Conservation (phyloP, 192 early-diverging fungal species). For the Umbelopsis ramanniana region DNA sequence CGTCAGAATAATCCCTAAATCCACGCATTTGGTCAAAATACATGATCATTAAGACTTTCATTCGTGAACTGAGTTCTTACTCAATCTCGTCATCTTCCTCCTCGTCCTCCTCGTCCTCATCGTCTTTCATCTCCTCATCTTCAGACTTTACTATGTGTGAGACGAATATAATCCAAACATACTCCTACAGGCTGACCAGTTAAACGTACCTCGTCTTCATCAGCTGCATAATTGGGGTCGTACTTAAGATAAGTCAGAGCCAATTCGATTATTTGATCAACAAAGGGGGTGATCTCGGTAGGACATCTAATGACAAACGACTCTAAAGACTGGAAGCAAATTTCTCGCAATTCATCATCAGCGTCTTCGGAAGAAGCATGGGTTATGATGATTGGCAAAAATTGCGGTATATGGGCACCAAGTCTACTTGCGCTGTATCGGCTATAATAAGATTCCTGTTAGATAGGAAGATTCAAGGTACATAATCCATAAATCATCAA, state of each 20-base stretch:
- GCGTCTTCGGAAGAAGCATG: constrained; percentile 63
- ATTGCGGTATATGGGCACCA: constrained; percentile 62
- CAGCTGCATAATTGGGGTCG: constrained; percentile 86
- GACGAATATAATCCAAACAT: neutral
- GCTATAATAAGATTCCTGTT: constrained; percentile 43
- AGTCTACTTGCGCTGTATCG: constrained; percentile 72
- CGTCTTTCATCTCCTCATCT: constrained; percentile 62
- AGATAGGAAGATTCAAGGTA: neutral
- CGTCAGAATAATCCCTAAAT: constrained; percentile 77
- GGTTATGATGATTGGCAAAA: constrained; percentile 65
- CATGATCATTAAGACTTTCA: too few relatives aligned
- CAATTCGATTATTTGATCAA: constrained; percentile 62
- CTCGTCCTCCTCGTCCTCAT: constrained; percentile 65
- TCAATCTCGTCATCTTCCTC: constrained; percentile 62
- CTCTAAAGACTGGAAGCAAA: constrained; percentile 80
- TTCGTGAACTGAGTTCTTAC: constrained; percentile 37
- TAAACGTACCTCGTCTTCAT: constrained; percentile 58
- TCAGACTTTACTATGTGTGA: constrained; percentile 45
- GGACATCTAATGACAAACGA: constrained; percentile 80
- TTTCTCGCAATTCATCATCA: constrained; percentile 81
- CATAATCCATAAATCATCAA: neutral
- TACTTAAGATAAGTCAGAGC: constrained; percentile 73
- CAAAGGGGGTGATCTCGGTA: constrained; percentile 67
- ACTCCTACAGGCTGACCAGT: neutral
- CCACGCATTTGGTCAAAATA: too few relatives aligned